Evolutionary conservation across 129 eudicot species (phyloP), one percentile per base, ranked within the genome.

Genomic region (Gnaphalium uliginosum): DNA sequence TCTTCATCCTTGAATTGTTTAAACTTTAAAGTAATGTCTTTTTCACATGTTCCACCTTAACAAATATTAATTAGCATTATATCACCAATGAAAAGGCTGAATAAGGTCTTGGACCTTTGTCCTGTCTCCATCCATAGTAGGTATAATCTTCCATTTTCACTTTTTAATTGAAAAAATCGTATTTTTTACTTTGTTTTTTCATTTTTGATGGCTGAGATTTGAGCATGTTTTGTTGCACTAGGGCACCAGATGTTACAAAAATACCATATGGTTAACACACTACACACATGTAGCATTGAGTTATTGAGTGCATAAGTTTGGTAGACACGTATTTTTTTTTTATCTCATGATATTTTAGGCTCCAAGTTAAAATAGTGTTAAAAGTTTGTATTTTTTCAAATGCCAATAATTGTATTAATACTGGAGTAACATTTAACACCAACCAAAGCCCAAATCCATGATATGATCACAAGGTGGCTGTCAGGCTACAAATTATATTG

Each of bases 401-500:
- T n/a, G 60, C 24, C 61, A 54, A 6, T 25, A 56, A 6, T 26
- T 56, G 25, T 56, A 56, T n/a, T 22, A 19, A 21, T 77, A 61
- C 76, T 0, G 14, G 4, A 9, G 13, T 56, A 58, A 57, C 60
- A 57, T 77, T 35, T 8, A 62, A 74, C 68, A 61, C 58, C 76
- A 81, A 74, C 8, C 77, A 80, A 76, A 79, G 75, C 77, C 63
- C 80, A 72, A 21, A 78, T 26, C 18, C 1, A 46, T 43, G 43
- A 76, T 66, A 57, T 73, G 77, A 71, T 76, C 76, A 82, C 67
- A 62, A 63, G 75, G 59, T 68, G 67, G 78, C 75, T 75, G 76
- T 79, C 73, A 73, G 83, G 79, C 86, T 83, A 76, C 75, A 81
- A 80, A 66, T 79, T 58, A 84, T 60, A 63, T 66, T 61, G 77